A percentile compares a stretch with the other conserved stretches of the same genome.
These are phyloP conservation scores for Ascodesmis nigricans DNA, from an alignment of 495 filamentous ascomycete genomes.

Conservation along the genomic window DNA sequence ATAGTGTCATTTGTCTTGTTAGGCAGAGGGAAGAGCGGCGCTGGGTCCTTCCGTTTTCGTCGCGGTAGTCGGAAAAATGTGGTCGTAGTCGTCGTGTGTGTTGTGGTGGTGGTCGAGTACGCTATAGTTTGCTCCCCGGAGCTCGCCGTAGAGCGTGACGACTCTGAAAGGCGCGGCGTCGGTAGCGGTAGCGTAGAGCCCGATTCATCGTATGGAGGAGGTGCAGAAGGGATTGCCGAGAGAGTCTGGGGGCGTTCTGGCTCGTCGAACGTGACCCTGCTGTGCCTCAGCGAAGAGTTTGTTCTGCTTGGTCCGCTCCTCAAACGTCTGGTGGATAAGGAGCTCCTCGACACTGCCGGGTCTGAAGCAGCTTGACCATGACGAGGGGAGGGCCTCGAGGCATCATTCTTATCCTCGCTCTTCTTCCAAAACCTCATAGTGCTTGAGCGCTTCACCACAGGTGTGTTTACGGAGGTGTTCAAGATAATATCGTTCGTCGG, in stretches of 20 bases:
- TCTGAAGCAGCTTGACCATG: constrained; percentile 6
- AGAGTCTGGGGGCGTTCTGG: constrained; percentile 25
- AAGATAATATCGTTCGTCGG: constrained; percentile 45
- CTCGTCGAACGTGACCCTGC: constrained; percentile 45
- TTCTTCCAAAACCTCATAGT: constrained; percentile 20
- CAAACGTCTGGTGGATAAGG: constrained; percentile 24
- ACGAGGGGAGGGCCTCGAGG: not conserved
- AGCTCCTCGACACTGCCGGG: constrained; percentile 19
- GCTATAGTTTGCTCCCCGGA: constrained; percentile 44
- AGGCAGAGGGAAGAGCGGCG: constrained; percentile 71
- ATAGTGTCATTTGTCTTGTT: no score
- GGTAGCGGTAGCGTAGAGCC: constrained; percentile 44
- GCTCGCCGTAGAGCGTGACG: constrained; percentile 75
- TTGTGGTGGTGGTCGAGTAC: constrained; percentile 34
- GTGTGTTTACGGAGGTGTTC: constrained; percentile 2
- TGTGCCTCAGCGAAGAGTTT: constrained; percentile 27
- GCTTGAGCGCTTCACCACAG: constrained; percentile 9
- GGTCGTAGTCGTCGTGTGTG: constrained; percentile 37
- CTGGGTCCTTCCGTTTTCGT: constrained; percentile 58
- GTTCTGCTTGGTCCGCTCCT: constrained; percentile 5
- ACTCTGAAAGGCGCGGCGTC: constrained; percentile 61
- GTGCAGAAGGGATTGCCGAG: constrained; percentile 7
- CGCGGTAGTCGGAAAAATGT: constrained; percentile 66
- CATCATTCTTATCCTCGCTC: constrained; percentile 4
- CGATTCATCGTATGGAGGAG: constrained; percentile 33